These are phyloP conservation scores for Bimuria novae-zelandiae DNA, from an alignment of 2,329 filamentous ascomycete species.

Conservation along the genomic window DNA sequence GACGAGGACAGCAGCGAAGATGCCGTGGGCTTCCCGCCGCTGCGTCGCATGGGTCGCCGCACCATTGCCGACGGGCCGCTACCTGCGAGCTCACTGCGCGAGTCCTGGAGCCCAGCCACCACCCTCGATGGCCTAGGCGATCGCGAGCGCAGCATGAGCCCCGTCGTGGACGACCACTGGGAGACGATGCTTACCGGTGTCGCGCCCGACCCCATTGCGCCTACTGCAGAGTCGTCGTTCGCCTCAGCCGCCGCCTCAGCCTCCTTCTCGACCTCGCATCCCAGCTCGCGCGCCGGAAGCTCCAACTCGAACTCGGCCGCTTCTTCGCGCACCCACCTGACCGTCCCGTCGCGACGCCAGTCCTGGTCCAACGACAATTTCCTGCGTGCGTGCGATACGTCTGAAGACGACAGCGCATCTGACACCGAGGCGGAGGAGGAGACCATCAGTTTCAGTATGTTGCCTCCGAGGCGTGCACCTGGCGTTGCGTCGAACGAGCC, in stretches of 20 bases:
- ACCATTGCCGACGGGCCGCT: slow-evolving; percentile 43
- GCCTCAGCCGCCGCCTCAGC: slow-evolving; percentile 65
- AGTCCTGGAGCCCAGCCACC: slow-evolving; percentile 44
- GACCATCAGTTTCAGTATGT: not conserved
- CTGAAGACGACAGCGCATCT: slow-evolving; percentile 49
- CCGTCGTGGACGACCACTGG: slow-evolving; percentile 67
- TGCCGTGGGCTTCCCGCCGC: slow-evolving; percentile 41
- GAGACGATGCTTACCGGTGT: slow-evolving; percentile 80
- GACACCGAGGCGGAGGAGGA: slow-evolving; percentile 58
- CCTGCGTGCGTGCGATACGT: slow-evolving; percentile 59
- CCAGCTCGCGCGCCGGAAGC: slow-evolving; percentile 51
- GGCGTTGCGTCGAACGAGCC: slow-evolving; percentile 17
- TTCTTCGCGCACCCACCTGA: slow-evolving; percentile 46
- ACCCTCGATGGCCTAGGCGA: slow-evolving; percentile 77
- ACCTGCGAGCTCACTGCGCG: slow-evolving; percentile 43
- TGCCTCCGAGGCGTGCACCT: slow-evolving; percentile 21
- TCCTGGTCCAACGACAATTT: slow-evolving; percentile 49
- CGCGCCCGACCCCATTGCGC: slow-evolving; percentile 78
- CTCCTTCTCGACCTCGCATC: slow-evolving; percentile 50
- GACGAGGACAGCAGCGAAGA: slow-evolving; percentile 30
- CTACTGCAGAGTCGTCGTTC: slow-evolving; percentile 83
- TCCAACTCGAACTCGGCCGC: slow-evolving; percentile 52
- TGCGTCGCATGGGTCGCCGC: slow-evolving; percentile 46
- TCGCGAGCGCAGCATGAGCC: slow-evolving; percentile 80
- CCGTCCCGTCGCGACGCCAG: slow-evolving; percentile 43